Conservation (phyloP, 2,329 filamentous ascomycete species). For the Epichloe aotearoae region DNA sequence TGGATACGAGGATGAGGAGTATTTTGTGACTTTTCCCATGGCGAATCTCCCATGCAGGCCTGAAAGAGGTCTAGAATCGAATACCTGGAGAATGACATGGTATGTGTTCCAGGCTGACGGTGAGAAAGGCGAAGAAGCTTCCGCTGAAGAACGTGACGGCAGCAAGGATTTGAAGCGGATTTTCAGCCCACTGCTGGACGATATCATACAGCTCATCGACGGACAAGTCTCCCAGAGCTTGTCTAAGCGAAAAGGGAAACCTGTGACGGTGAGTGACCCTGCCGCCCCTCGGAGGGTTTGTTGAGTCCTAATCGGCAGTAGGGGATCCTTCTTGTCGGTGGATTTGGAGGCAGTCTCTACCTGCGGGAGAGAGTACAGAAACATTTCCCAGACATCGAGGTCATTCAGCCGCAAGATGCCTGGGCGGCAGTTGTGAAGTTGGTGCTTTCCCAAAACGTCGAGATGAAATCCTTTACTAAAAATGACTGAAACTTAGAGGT, state of each 20-base stretch:
- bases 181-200: background rate
- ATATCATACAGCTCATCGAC: background rate
- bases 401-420: constrained; percentile 1
- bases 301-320: background rate
- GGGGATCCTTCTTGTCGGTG: constrained; percentile 5
- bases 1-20: no score
- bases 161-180: background rate
- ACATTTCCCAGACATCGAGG: constrained; percentile 1
- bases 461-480: background rate
- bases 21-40: no score
- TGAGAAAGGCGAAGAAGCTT: no score
- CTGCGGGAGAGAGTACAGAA: background rate
- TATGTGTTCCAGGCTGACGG: no score
- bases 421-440: constrained; percentile 6
- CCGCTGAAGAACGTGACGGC: background rate
- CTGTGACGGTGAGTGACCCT: background rate
- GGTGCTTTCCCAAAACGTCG: background rate
- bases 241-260: background rate
- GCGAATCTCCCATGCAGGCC: no score
- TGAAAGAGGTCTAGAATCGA: no score
- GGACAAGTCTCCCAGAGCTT: background rate
- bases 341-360: constrained; percentile 3
- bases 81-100: no score
- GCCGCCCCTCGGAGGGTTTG: background rate
- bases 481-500: background rate